Base-by-base conservation (phyloP, 1,284 basidiomycete species). In the Rhodotorula sp. region DNA sequence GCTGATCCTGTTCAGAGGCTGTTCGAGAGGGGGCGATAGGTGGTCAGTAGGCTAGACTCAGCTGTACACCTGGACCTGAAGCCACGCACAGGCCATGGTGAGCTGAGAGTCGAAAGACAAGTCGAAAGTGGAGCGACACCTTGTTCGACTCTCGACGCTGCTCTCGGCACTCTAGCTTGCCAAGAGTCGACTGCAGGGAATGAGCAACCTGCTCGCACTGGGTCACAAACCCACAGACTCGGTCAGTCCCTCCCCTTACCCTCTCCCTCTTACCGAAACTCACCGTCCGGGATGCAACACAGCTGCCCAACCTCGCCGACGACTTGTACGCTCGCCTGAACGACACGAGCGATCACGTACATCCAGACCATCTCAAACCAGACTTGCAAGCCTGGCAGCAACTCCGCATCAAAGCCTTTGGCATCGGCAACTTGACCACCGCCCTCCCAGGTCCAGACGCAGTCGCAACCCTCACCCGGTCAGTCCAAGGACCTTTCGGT, bases 151-250 rank as follows among this genome's bases (percentile, higher is more conserved):
- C 34, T 34, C 34, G 34, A 34, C 34, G 34, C 34, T 4, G 34
- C 34, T 34, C 34, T 34, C 34, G 34, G 34, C 34, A 34, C 34
- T 34, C 34, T 34, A 34, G 34, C 34, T 34, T 34, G 34, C 34
- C 34, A 34, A 34, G 34, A 34, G 34, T 34, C 34, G 34, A 57
- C 29, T 23, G 23, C 43, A 23, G 6, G 47, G 48, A 63, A 68
- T 62, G 61, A 62, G 58, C 52, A 76, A 76, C 62, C 46, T 75
- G 10, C 8, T 72, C 8, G 39, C 66, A 4, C 62, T 75, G 20
- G 68, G 68, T 1, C 58, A 66, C 63, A 72, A 70, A 34, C 29
- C 52, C 0, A 72, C 73, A 6, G 20, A n/a, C 3, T 52, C 59
- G 16, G 68, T 65, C 3, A 47, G 60, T 6, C 16, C 26, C 21